Evolutionary conservation across 768 basidiomycete genomes (phyloP), one percentile per base, ranked within the genome.

Genomic region (Lactifluus piperatus): DNA sequence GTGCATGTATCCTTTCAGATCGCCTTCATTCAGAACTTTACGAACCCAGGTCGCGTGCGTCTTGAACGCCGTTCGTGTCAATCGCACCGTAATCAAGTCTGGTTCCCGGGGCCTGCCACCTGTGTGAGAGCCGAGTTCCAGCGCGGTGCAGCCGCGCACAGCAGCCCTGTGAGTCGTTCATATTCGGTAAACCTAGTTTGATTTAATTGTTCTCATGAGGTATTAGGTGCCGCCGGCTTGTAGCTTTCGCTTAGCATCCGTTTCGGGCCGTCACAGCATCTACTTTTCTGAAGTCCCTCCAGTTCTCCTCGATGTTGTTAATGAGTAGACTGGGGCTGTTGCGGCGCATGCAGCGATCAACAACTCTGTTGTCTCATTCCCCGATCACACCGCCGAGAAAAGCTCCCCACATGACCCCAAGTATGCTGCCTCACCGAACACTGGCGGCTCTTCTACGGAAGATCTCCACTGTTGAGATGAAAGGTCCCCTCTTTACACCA

Each of bases 101-200:
- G 43, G 29, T 14, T 41, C 34, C 44, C 22, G 18, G 46, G 18
- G 20, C 36, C 54, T 56, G 50, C 50, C 44, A 55, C 48, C 50
- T 50, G 58, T 32, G 26, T 48, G 37, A 46, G 60, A 44, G 60
- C 60, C 55, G 5, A 51, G 45, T 56, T 56, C 45, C 44, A 36
- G 45, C 54, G 54, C 60, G 49, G 50, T 56, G 36, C 54, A 56
- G 59, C 59, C 54, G 60, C 50, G 60, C 60, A 51, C 45, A 20
- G 27, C 30, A 56, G 54, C 27, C 50, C 41, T 39, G 60, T 56
- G 54, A 56, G 49, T 27, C 50, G 29, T 56, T 60, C 49, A 56
- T 32, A 54, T 37, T 61, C 60, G 60, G 54, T 52, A 61, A 60
- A 56, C 60, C 55, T 56, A 61, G 58, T 55, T 60, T 60, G 30